A percentile compares a stretch with the other conserved stretches of the same genome.
These are phyloP conservation scores for Chaetomium sp. DNA, from an alignment of 2,329 filamentous ascomycete genomes.

Conservation along the genomic window DNA sequence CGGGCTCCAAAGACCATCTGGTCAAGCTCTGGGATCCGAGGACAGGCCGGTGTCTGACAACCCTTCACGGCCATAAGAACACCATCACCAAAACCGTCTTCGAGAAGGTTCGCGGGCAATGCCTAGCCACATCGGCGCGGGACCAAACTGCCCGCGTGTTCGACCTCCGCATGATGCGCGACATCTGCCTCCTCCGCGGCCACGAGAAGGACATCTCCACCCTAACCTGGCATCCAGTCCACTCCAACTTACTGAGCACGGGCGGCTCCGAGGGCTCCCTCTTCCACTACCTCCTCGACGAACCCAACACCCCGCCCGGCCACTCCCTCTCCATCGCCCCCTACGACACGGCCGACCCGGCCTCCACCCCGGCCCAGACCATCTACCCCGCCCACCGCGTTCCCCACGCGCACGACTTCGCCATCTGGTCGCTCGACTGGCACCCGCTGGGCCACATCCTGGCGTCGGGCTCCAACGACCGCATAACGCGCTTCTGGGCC, in stretches of 20 bases:
- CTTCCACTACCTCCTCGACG: conserved; percentile 93
- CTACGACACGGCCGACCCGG: conserved; percentile 80
- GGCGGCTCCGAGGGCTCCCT: conserved; percentile 88
- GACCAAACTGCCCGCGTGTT: conserved; percentile 93
- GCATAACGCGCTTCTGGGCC: conserved; percentile 96
- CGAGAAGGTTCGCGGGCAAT: conserved; percentile 78
- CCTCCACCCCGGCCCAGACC: conserved; percentile 80
- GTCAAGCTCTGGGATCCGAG: conserved; percentile 99
- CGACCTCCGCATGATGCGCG: conserved; percentile 96
- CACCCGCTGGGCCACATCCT: conserved; percentile 95
- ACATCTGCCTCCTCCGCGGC: conserved; percentile 88
- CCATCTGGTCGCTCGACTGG: conserved; percentile 98
- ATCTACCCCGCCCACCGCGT: conserved; percentile 89
- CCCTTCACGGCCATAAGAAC: conserved; percentile 95
- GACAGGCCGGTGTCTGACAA: conserved; percentile 84
- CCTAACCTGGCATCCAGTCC: conserved; percentile 89
- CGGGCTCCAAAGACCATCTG: conserved; percentile 94
- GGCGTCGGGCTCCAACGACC: conserved; percentile 93
- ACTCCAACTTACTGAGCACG: conserved; percentile 84
- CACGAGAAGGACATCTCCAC: conserved; percentile 97
- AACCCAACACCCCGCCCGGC: conserved; percentile 81
- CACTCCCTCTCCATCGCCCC: conserved; percentile 73
- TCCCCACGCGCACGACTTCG: conserved; percentile 87
- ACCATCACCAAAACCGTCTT: conserved; percentile 93
- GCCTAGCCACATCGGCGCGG: conserved; percentile 88